These are phyloP conservation scores for Ottelia alismoides DNA, from an alignment of 106 monocot species.

Conservation along the genomic window DNA sequence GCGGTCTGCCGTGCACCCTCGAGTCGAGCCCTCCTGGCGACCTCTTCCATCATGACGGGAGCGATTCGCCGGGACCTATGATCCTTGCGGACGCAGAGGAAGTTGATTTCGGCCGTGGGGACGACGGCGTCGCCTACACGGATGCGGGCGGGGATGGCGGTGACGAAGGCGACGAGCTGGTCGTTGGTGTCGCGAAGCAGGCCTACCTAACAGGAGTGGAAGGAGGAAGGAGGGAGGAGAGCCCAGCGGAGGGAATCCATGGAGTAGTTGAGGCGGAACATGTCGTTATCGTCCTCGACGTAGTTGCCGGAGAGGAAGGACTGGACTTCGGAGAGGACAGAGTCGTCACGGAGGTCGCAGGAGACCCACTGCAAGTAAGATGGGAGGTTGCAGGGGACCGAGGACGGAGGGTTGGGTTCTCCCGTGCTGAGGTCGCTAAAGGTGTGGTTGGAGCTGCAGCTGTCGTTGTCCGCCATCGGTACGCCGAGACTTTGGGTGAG, in stretches of 20 bases:
- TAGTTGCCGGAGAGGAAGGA: conserved; percentile 64
- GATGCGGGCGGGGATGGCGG: conserved; percentile 63
- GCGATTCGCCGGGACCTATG: conserved; percentile 8
- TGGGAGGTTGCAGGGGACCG: conserved; percentile 69
- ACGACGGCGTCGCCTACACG: conserved; percentile 29
- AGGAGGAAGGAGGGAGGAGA: conserved; percentile 61
- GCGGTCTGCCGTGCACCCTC: conserved; percentile 13
- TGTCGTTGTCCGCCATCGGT: too few relatives aligned
- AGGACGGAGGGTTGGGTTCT: too few relatives aligned
- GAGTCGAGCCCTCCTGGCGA: conserved; percentile 8
- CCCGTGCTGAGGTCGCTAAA: too few relatives aligned
- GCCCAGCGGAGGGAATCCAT: conserved; percentile 71
- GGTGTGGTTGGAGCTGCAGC: too few relatives aligned
- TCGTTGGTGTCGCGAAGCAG: conserved; percentile 40
- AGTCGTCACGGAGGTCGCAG: conserved; percentile 53
- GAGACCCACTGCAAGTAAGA: conserved; percentile 62
- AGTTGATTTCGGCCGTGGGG: conserved; percentile 11
- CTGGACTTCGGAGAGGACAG: conserved; percentile 51
- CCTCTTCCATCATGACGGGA: conserved; percentile 18
- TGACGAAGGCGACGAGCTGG: conserved; percentile 87
- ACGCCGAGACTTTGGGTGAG: too few relatives aligned
- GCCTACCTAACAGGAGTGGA: conserved; percentile 66
- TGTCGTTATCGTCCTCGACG: conserved; percentile 90
- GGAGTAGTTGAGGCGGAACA: conserved; percentile 93
- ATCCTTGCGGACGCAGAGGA: conserved; percentile 18